Conservation (phyloP, 345 rosid genomes). For the Salix viminalis region DNA sequence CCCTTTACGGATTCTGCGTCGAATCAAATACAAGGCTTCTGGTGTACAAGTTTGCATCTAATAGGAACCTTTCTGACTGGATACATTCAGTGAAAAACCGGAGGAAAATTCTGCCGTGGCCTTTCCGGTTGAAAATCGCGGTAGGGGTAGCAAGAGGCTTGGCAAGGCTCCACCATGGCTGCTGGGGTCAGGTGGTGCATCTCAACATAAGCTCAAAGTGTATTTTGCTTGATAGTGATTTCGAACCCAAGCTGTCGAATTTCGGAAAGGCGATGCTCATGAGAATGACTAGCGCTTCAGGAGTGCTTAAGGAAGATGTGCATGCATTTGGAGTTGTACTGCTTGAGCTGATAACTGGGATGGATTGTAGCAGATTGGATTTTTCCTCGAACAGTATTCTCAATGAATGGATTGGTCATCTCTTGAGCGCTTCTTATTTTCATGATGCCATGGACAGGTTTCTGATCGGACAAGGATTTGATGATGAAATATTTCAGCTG, state of each 20-base stretch:
- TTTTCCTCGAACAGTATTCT: neutral
- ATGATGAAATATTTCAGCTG: no score
- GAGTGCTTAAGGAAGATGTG: constrained; percentile 20
- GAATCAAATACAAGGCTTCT: constrained; percentile 15
- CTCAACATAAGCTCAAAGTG: constrained; percentile 15
- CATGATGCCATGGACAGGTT: no score
- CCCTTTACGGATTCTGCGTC: constrained; percentile 25
- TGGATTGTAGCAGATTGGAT: constrained; percentile 9
- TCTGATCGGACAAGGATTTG: no score
- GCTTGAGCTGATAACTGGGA: constrained; percentile 23
- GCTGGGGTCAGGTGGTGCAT: constrained; percentile 5
- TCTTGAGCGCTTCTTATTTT: neutral
- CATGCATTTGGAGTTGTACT: constrained; percentile 19
- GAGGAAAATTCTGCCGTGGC: constrained; percentile 17
- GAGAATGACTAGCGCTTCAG: neutral
- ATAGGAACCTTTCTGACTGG: constrained; percentile 21
- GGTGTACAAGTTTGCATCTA: constrained; percentile 22
- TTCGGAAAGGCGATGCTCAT: constrained; percentile 6
- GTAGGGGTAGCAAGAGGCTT: constrained; percentile 22
- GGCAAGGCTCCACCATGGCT: constrained; percentile 28
- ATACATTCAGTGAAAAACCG: neutral
- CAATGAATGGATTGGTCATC: constrained; percentile 3
- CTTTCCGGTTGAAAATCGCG: constrained; percentile 25
- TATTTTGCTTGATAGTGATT: constrained; percentile 15
- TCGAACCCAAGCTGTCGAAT: constrained; percentile 19